Base-by-base conservation (phyloP, 1,139 yeast species). In the Scheffersomyces stambukii region DNA sequence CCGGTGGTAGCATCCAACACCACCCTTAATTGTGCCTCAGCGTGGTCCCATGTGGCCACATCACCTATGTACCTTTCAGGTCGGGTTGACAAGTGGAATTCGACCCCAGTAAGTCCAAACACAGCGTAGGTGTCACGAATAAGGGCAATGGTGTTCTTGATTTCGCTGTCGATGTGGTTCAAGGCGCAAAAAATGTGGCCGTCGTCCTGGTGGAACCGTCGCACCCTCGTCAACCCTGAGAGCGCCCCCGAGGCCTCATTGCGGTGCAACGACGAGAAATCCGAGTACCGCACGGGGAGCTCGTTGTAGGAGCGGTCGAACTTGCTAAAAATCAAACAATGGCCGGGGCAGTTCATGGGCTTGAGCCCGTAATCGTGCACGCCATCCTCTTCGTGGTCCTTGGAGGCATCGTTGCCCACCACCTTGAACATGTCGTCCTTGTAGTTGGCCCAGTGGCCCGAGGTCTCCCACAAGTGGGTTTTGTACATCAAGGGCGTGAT, bases 261-360 rank as follows among this genome's bases (percentile, higher is more conserved):
- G 57, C 99, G 74, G 57, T 93, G 99, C 33, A 93, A 62, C 3
- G 95, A 93, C 27, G 95, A 86, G 48, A 89, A 91, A 57, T 93
- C 99, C 8, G 95, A 85, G 47, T 76, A 77, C 46, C 98, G 64
- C 45, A 89, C 67, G 4, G 99, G 99, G 33, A 93, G 62, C 46
- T 93, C 97, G 38, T 86, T 76, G 52, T 86, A 86, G 0, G 95
- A 84, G 43, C 94, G 76, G 36, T 88, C 95, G 41, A 83, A 78
- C 41, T 79, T 75, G 37, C 81, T 75, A 63, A 80, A 93, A 41
- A 93, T 77, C 35, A 91, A 54, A 52, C 98, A 93, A 54, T 93
- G 99, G 1, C 97, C 97, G 0, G 99, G 98, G 54, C 98, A 91
- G 60, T 91, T 93, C 98, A 91, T 91, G 15, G 98, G 98, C 55